These are phyloP conservation scores for Senecio squalidus DNA, from an alignment of 140 eudicot species.

Conservation along the genomic window DNA sequence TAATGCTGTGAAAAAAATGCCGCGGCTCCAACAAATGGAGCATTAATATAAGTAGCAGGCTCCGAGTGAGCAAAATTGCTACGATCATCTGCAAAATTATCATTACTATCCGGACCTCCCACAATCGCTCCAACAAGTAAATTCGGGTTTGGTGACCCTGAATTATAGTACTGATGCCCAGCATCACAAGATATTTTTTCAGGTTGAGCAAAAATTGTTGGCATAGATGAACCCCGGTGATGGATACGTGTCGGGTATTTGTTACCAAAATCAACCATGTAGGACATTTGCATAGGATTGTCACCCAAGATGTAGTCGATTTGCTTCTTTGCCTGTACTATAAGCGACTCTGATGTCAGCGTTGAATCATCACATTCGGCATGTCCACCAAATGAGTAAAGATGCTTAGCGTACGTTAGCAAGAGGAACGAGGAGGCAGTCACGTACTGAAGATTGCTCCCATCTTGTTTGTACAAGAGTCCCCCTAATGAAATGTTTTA, in stretches of 20 bases:
- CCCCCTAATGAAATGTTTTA: too few relatives aligned
- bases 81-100: conserved; percentile 68
- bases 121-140: conserved; percentile 68
- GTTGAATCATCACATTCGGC: conserved; percentile 52
- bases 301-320: conserved; percentile 81
- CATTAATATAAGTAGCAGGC: conserved; percentile 94
- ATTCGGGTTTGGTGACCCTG: conserved; percentile 65
- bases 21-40: conserved; percentile 81
- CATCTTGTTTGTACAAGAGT: conserved; percentile 55
- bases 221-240: conserved; percentile 84
- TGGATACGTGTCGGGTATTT: conserved; percentile 63
- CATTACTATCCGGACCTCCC: conserved; percentile 82
- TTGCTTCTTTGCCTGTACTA: conserved; percentile 67
- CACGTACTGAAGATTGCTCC: conserved; percentile 86
- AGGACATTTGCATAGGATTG: conserved; percentile 73
- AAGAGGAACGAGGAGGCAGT: conserved; percentile 76
- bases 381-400: conserved; percentile 30
- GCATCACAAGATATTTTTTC: conserved; percentile 54
- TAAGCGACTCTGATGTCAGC: conserved; percentile 43
- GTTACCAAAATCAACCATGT: conserved; percentile 88
- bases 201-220: conserved; percentile 62
- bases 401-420: conserved; percentile 73
- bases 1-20: conserved; percentile 53
- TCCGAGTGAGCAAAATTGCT: conserved; percentile 75
- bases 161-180: conserved; percentile 52